These are phyloP conservation scores for Ilex paraguariensis DNA, from an alignment of 305 asterid genomes.

Conservation along the genomic window DNA sequence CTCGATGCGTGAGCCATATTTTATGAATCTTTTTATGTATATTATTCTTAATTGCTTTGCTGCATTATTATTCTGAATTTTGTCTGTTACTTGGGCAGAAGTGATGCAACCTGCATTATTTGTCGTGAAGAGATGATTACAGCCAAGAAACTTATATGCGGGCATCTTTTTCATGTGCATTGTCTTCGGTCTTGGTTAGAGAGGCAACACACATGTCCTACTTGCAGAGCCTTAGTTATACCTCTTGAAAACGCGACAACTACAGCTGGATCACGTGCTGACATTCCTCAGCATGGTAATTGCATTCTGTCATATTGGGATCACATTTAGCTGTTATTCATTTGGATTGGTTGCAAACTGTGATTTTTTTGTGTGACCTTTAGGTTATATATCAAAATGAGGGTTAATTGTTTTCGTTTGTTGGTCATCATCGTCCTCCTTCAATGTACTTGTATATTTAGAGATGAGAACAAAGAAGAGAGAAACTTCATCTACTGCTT, in stretches of 20 bases:
- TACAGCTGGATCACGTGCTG: slow-evolving; percentile 39
- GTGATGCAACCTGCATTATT: slow-evolving; percentile 90
- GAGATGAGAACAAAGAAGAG: too few relatives aligned
- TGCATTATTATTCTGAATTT: not conserved
- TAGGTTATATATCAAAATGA: too few relatives aligned
- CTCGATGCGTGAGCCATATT: slow-evolving; percentile 49
- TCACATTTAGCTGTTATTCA: slow-evolving; percentile 1
- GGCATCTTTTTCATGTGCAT: slow-evolving; percentile 93
- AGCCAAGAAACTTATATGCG: slow-evolving; percentile 84
- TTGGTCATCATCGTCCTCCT: not conserved
- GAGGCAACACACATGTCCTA: slow-evolving; percentile 94
- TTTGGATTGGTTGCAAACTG: too few relatives aligned
- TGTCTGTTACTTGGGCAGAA: slow-evolving; percentile 35
- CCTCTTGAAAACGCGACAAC: slow-evolving; percentile 67
- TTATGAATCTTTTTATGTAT: not conserved
- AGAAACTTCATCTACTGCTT: too few relatives aligned
- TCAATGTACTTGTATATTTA: too few relatives aligned
- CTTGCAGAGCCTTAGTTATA: slow-evolving; percentile 87
- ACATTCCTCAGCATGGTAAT: slow-evolving; percentile 61
- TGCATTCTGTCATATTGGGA: not conserved
- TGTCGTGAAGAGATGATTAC: slow-evolving; percentile 98
- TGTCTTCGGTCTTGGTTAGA: slow-evolving; percentile 98
- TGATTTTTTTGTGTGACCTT: not conserved
- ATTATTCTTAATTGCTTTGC: slow-evolving; percentile 1
- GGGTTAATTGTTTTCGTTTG: not conserved